Evolutionary conservation across 306 rosid species (phyloP).

Genomic region (Malus sieversii): DNA sequence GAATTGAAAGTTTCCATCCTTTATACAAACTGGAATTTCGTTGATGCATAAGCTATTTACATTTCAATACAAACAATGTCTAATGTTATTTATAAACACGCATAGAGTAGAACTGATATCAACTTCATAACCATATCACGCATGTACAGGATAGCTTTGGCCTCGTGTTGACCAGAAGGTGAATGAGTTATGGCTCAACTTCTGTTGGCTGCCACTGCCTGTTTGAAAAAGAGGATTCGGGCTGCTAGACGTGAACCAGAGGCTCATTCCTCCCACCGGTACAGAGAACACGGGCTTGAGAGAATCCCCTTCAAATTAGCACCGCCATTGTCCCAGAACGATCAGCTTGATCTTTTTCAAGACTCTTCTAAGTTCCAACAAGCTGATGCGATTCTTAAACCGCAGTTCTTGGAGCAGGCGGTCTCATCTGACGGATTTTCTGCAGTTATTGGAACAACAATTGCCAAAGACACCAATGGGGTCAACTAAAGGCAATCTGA

Average conservation of each 20-base stretch:
- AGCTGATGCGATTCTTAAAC: conserved; percentile 16
- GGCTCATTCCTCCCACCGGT: not conserved
- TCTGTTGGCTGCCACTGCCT: not conserved
- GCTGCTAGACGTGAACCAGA: not conserved
- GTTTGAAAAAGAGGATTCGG: not conserved
- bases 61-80: not conserved
- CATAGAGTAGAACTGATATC: not conserved
- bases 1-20: not conserved
- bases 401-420: conserved; percentile 11
- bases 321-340: not conserved
- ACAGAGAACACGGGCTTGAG: not conserved
- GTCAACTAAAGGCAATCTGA: conserved; percentile 26
- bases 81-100: not conserved
- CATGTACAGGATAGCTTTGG: not conserved
- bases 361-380: conserved; percentile 1
- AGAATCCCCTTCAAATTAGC: not conserved
- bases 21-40: not conserved
- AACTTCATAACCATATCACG: not conserved
- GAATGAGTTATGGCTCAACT: not conserved
- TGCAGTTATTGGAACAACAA: conserved; percentile 32
- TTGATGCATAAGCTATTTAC: not conserved
- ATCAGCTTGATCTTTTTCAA: not conserved
- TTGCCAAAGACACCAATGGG: conserved; percentile 30
- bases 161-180: not conserved
- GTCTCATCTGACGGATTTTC: conserved; percentile 8